These are phyloP conservation scores for Aspergillus ellipticus DNA, from an alignment of 495 filamentous ascomycete species.

Conservation along the genomic window DNA sequence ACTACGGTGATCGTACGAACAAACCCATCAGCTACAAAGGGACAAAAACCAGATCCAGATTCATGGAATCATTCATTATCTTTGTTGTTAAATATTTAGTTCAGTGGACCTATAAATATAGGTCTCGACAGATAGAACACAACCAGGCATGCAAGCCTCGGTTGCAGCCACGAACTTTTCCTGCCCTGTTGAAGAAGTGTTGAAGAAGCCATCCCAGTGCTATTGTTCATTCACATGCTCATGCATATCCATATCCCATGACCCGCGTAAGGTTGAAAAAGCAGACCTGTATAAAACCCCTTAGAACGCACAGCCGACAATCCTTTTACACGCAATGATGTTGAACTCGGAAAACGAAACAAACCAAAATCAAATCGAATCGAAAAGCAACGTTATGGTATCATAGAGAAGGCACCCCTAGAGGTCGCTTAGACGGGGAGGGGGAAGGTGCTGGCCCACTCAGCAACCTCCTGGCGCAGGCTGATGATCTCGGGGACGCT, in stretches of 20 bases:
- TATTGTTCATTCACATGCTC: conserved; percentile 36
- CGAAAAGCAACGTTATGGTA: conserved; percentile 16
- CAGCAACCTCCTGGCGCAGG: conserved; percentile 82
- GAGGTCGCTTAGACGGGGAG: conserved; percentile 64
- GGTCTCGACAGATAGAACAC: not conserved
- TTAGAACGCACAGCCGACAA: conserved; percentile 33
- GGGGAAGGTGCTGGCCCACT: conserved; percentile 89
- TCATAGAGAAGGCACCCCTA: conserved; percentile 14
- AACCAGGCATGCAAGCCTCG: conserved; percentile 1
- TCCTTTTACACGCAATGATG: conserved; percentile 28
- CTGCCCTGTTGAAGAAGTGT: conserved; percentile 35
- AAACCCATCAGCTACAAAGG: too few species aligned
- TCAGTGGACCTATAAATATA: conserved; percentile 2
- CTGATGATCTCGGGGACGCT: conserved; percentile 73
- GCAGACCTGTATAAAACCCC: conserved; percentile 46
- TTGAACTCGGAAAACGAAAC: conserved; percentile 26
- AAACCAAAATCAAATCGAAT: conserved; percentile 11
- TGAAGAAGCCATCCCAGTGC: conserved; percentile 36
- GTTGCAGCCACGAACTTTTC: conserved; percentile 32
- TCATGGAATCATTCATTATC: conserved; percentile 23
- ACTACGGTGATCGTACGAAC: too few species aligned
- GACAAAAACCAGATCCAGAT: too few species aligned
- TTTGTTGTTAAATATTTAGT: conserved; percentile 6
- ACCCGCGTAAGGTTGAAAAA: conserved; percentile 49
- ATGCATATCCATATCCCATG: conserved; percentile 38